Base-by-base conservation (phyloP, 1,284 basidiomycete species). In the Leccinum pallidistipes region DNA sequence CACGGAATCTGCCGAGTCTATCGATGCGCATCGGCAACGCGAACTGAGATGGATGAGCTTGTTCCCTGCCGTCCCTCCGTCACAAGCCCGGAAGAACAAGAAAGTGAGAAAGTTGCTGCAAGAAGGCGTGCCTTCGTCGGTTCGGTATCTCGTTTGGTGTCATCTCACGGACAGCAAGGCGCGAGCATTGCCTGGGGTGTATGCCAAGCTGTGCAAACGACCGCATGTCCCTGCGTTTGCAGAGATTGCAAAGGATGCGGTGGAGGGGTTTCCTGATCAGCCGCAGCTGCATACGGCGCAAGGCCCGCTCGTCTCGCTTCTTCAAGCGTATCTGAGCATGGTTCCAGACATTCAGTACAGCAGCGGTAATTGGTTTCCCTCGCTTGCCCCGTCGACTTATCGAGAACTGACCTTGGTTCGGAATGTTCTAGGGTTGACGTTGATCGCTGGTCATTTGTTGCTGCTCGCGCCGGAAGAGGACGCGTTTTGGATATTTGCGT, bases 401-500 rank as follows among this genome's bases (percentile, higher is more conserved):
- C n/a, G 11, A 34, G 10, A 12, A 50, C 61, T 69, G 0, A 64
- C 11, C 16, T 55, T 5, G 50, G 5, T 11, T 38, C 24, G 29
- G 21, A 24, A 6, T 56, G 5, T 5, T 54, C 18, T 69, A 88
- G 92, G 90, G 9, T 80, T 97, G 62, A 86, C 88, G 3, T 77
- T 87, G 16, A 85, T 97, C 55, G 87, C 88, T 10, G 94, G 91
- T 0, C 86, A 92, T 59, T 77, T 97, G 29, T 77, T 97, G 0
- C 79, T 93, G 31, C 88, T 94, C 62, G 87, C 92, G 1, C 92
- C 91, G 0, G 91, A 95, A 63, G 94, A 97, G 74, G 93, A 97
- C 65, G 91, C 93, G 0, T 98, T 98, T 72, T 97, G 93, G 94
- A 94, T 93, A 3, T 90, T 97, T 68, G 83, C 93, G 9, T 90